Evolutionary conservation across 345 rosid genomes (phyloP), one percentile per base, ranked within the genome.

Genomic region (Dimocarpus longan): DNA sequence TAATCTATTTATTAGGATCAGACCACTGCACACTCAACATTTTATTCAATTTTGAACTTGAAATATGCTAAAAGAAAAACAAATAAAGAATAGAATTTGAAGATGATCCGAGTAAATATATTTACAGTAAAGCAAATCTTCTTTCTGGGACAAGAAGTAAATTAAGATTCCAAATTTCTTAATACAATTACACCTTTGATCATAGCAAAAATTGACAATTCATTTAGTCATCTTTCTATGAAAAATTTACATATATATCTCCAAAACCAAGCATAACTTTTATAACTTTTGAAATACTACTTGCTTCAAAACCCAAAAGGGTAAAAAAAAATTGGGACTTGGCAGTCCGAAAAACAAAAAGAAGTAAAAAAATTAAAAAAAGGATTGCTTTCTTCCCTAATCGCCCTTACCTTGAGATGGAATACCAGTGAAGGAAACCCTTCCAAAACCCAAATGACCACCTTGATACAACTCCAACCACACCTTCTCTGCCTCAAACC

Each of bases 391-490:
- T 24, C 3, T 52, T 48, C 72, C 73, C 12, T 46, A 57, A 44
- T 32, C 73, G 19, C 77, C 65, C 54, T 67, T 72, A 18, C 8
- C 24, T 12, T 75, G 59, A 21, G 68, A 75, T 76, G 80, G 79
- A 71, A 70, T 74, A 5, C 88, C 93, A 59, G 89, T 84, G 77
- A 90, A 94, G 28, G 97, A 94, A 75, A 94, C 94, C 84, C 98
- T 88, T 40, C 99, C 98, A 79, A 96, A 94, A 77, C 95, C 93
- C 88, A 93, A 81, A 86, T 94, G 95, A 18, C 94, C 98, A 84
- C 89, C 80, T 75, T 91, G 88, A 82, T 87, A 88, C 80, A 93
- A 79, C 87, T 96, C 97, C 64, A 94, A 78, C 96, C 95, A 91
- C 44, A 93, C 84, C 81, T 86, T 90, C 79, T 91, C 94, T 2